Evolutionary conservation across 129 eudicot species (phyloP), one percentile per base, ranked within the genome.

Genomic region (Gnaphalium uliginosum): DNA sequence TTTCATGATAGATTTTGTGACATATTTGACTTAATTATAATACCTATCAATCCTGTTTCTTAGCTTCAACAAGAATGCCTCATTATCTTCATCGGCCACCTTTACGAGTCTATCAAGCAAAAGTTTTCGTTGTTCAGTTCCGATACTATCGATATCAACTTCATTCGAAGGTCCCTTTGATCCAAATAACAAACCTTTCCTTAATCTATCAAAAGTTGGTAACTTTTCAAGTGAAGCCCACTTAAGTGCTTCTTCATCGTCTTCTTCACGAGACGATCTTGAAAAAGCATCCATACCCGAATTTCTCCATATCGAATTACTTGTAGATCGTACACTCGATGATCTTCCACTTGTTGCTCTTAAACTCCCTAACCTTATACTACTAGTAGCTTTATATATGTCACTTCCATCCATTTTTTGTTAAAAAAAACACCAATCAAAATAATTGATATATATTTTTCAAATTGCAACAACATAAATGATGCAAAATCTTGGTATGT

Each of bases 171-270:
- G 87, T 2, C 96, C 97, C 1, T 65, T 71, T 2, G 91, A 86
- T 69, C 91, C 94, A 27, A 78, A 29, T 30, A 92, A 73, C 66
- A 92, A 64, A 8, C 98, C 98, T 76, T 80, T 92, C 70, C 78
- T 89, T 50, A 92, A 58, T 21, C 98, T 85, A 75, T 87, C 94
- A 75, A 84, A 92, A 15, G 98, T 92, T 0, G 98, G 98, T 17
- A 89, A 72, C 69, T 81, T 92, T 61, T 92, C 96, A 4, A 92
- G 90, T n/a, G 98, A 85, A 68, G 98, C 98, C 98, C 98, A 92
- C 70, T 86, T 92, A 10, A 92, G 85, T 58, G 96, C 92, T 24
- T 87, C 98, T 83, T 92, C 98, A 58, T 92, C 98, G 46, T 92
- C 88, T 71, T 92, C 93, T 15, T 89, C 90, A 22, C 86, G 65